Evolutionary conservation across 1,284 basidiomycete species (phyloP).

Genomic region (Gymnopus androsaceus): DNA sequence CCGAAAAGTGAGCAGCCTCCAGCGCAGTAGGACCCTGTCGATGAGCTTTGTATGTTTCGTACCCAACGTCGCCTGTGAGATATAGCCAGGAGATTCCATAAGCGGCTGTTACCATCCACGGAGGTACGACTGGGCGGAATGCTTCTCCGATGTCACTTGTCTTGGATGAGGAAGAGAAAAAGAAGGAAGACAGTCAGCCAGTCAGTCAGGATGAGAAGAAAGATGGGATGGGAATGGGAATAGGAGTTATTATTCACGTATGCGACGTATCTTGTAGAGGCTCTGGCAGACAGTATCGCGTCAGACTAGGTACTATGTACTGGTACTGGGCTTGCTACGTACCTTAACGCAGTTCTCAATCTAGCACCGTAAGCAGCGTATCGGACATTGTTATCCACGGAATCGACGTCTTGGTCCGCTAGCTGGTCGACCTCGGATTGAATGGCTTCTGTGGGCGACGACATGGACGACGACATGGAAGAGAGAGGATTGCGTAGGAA

Average conservation of each 20-base stretch:
- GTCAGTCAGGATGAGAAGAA: conserved; percentile 20
- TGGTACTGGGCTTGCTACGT: too few species aligned
- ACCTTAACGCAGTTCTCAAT: conserved; percentile 75
- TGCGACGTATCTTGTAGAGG: conserved; percentile 77
- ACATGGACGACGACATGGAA: too few species aligned
- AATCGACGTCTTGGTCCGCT: conserved; percentile 63
- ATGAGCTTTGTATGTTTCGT: conserved; percentile 88
- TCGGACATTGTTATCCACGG: conserved; percentile 61
- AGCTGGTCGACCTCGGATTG: conserved; percentile 54
- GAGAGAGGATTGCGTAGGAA: too few species aligned
- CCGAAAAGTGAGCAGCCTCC: conserved; percentile 78
- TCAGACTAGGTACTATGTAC: too few species aligned
- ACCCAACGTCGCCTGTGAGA: conserved; percentile 79
- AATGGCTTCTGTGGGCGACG: conserved; percentile 34
- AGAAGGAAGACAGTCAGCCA: too few species aligned
- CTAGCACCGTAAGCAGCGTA: conserved; percentile 82
- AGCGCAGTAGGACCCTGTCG: conserved; percentile 70
- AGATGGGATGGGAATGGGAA: too few species aligned
- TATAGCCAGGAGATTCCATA: conserved; percentile 90
- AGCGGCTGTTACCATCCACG: conserved; percentile 76
- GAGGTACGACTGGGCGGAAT: conserved; percentile 85
- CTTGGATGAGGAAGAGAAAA: conserved; percentile 32
- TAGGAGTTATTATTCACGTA: conserved; percentile 69
- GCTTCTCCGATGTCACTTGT: conserved; percentile 93
- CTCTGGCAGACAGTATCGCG: too few species aligned